phyloP scores from a whole-genome alignment of 2,329 filamentous ascomycete genomes.

The Pseudogymnoascus sp. region DNA sequence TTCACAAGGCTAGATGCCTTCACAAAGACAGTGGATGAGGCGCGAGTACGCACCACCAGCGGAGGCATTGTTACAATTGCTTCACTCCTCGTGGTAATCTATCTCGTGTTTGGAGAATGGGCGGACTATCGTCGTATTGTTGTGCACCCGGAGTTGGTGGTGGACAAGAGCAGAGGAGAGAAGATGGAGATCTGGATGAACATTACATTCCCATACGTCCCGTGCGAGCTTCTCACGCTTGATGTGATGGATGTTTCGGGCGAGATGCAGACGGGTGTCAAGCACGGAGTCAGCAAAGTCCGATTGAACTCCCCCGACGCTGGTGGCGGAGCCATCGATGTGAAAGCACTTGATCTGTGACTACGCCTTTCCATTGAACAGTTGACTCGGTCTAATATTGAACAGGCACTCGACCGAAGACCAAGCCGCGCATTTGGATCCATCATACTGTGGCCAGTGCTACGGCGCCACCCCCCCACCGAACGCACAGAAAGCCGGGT shows the following conservation, averaged over 20 bases:
- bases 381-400: slow-evolving; percentile 12
- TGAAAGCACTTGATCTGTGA: slow-evolving; percentile 60
- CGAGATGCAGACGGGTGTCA: slow-evolving; percentile 89
- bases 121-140: slow-evolving; percentile 78
- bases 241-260: slow-evolving; percentile 99
- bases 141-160: slow-evolving; percentile 85
- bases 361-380: slow-evolving; percentile 27
- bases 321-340: slow-evolving; percentile 69
- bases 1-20: slow-evolving; percentile 98
- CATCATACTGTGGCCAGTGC: slow-evolving; percentile 86
- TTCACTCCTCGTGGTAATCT: slow-evolving; percentile 81
- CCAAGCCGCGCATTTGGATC: slow-evolving; percentile 70
- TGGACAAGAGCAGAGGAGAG: slow-evolving; percentile 95
- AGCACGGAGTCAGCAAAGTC: slow-evolving; percentile 88
- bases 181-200: slow-evolving; percentile 99
- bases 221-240: slow-evolving; percentile 90
- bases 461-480: slow-evolving; percentile 73
- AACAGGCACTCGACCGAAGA: slow-evolving; percentile 60
- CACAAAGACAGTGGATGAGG: slow-evolving; percentile 98
- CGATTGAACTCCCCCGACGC: slow-evolving; percentile 65
- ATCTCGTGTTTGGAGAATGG: slow-evolving; percentile 93
- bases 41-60: slow-evolving; percentile 87
- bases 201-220: slow-evolving; percentile 86
- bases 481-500: slow-evolving; percentile 70
- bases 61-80: slow-evolving; percentile 91